A percentile compares a stretch with the other conserved stretches of the same genome.
Evolutionary conservation across 2,329 filamentous ascomycete species (phyloP).

Genomic region (Anisogramma anomala): DNA sequence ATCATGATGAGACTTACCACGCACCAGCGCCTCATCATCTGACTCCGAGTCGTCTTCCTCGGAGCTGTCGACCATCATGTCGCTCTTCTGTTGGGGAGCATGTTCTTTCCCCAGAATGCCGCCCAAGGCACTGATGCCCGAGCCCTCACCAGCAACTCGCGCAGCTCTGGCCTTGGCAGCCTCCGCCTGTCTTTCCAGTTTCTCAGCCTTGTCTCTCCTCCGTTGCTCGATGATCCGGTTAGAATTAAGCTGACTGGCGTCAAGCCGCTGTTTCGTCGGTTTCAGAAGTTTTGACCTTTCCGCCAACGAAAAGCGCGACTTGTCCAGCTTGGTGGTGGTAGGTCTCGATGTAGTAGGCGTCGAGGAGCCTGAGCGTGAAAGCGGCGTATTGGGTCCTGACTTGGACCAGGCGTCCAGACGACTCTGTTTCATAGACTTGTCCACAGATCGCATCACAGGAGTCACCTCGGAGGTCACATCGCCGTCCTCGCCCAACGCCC

Average conservation of each 20-base stretch:
- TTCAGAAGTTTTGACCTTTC: slow-evolving; percentile 23
- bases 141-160: slow-evolving; percentile 55
- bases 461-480: slow-evolving; percentile 21
- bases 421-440: slow-evolving; percentile 45
- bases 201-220: slow-evolving; percentile 62
- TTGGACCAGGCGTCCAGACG: slow-evolving; percentile 53
- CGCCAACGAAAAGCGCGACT: slow-evolving; percentile 18
- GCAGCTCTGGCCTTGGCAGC: slow-evolving; percentile 58
- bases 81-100: slow-evolving; percentile 60
- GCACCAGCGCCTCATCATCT: slow-evolving; percentile 38
- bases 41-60: slow-evolving; percentile 59
- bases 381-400: slow-evolving; percentile 26
- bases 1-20: slow-evolving; percentile 29
- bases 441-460: slow-evolving; percentile 4
- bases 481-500: slow-evolving; percentile 47
- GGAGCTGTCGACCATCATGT: slow-evolving; percentile 78
- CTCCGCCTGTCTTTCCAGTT: slow-evolving; percentile 58
- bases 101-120: slow-evolving; percentile 70
- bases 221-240: slow-evolving; percentile 60
- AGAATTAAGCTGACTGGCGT: slow-evolving; percentile 15
- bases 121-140: slow-evolving; percentile 58
- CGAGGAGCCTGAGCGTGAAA: slow-evolving; percentile 16
- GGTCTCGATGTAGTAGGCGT: slow-evolving; percentile 16
- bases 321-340: slow-evolving; percentile 14
- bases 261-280: slow-evolving; percentile 24